These are phyloP conservation scores for Lipomyces yamadae DNA, from an alignment of 805 yeast genomes.

Conservation along the genomic window DNA sequence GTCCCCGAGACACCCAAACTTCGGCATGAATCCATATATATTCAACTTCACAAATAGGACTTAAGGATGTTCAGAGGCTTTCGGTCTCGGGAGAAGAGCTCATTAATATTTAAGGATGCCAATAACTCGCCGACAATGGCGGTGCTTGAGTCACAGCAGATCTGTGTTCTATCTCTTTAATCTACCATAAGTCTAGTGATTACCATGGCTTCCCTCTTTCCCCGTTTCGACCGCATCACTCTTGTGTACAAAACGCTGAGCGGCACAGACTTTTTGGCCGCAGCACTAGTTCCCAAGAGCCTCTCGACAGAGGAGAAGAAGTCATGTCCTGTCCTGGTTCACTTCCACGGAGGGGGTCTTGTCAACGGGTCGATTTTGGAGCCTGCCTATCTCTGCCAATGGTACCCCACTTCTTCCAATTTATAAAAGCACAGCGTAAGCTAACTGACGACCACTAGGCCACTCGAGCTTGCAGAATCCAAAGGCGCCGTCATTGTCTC, in stretches of 20 bases:
- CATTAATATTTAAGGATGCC: too few relatives aligned
- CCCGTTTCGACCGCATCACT: conserved; percentile 16
- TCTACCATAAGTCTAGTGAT: too few relatives aligned
- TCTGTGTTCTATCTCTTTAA: too few relatives aligned
- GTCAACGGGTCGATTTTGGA: neutral
- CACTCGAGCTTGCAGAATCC: conserved; percentile 15
- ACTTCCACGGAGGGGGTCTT: conserved; percentile 23
- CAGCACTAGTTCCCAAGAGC: conserved; percentile 19
- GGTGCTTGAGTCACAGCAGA: too few relatives aligned
- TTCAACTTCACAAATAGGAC: too few relatives aligned
- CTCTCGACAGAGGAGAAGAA: conserved; percentile 12
- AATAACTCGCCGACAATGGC: too few relatives aligned
- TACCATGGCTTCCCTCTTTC: too few relatives aligned
- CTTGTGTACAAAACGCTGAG: conserved; percentile 14
- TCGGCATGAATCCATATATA: too few relatives aligned
- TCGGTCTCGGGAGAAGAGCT: too few relatives aligned
- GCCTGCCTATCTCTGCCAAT: neutral
- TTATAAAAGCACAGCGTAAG: neutral
- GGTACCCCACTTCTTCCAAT: neutral
- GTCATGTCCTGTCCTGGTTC: conserved; percentile 21
- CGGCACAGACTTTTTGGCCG: conserved; percentile 11
- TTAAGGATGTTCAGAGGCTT: too few relatives aligned
- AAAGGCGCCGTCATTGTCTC: conserved; percentile 21
- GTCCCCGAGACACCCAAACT: too few relatives aligned
- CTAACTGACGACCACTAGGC: neutral